phyloP scores from a whole-genome alignment of 2,329 filamentous ascomycete genomes.

The Fusarium pseudograminearum region DNA sequence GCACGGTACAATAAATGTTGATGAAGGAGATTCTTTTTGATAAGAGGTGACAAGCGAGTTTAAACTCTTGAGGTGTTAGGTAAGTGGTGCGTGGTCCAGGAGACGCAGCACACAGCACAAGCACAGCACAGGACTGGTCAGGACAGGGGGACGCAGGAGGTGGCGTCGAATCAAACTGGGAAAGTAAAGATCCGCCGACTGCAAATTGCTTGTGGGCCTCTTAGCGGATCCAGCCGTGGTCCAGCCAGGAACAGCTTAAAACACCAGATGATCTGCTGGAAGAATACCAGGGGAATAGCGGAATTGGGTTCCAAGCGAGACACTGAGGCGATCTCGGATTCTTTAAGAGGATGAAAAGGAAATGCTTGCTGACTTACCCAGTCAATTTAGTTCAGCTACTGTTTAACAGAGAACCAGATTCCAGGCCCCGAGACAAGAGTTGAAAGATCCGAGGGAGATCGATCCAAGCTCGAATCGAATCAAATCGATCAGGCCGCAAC shows the following conservation, averaged over 20 bases:
- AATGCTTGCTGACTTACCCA: slow-evolving; percentile 29
- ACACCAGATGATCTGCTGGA: slow-evolving; percentile 27
- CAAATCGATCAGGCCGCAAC: slow-evolving; percentile 38
- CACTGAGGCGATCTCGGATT: slow-evolving; percentile 1
- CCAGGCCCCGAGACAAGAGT: slow-evolving; percentile 30
- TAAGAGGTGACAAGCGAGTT: slow-evolving; percentile 32
- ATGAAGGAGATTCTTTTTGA: slow-evolving; percentile 37
- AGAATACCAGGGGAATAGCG: slow-evolving; percentile 2
- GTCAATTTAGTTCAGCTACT: slow-evolving; percentile 3
- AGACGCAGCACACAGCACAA: slow-evolving; percentile 12
- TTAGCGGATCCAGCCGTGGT: slow-evolving; percentile 36
- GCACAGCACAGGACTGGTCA: not conserved
- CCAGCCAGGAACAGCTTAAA: slow-evolving; percentile 31
- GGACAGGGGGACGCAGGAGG: slow-evolving; percentile 47
- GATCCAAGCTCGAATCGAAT: slow-evolving; percentile 36
- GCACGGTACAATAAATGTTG: slow-evolving; percentile 34
- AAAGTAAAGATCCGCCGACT: slow-evolving; percentile 47
- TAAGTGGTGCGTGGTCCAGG: slow-evolving; percentile 40
- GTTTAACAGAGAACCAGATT: slow-evolving; percentile 16
- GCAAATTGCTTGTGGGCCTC: slow-evolving; percentile 47
- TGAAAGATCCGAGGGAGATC: slow-evolving; percentile 13
- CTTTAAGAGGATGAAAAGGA: not conserved
- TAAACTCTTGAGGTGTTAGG: slow-evolving; percentile 35
- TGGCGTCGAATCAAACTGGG: slow-evolving; percentile 47
- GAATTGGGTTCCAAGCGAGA: slow-evolving; percentile 9